Evolutionary conservation across 2,329 filamentous ascomycete species (phyloP), one percentile per base, ranked within the genome.

Genomic region (Hysterium pulicare): DNA sequence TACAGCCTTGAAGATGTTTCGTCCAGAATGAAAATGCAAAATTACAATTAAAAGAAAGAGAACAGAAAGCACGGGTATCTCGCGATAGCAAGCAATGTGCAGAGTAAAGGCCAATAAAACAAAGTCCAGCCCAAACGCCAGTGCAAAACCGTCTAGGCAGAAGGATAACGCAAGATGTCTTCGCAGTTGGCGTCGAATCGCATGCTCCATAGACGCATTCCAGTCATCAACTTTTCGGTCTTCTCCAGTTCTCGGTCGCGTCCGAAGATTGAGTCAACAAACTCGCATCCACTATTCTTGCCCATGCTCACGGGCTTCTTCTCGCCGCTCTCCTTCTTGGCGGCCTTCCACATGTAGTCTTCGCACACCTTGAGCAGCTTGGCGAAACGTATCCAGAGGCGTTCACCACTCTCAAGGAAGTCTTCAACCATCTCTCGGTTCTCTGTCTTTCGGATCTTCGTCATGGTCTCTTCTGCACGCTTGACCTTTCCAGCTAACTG

Each of bases 121-220:
- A 51, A 55, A 45, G 49, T 47, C 45, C 33, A 51, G 47, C 54
- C 36, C 55, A 44, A 53, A 58, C 50, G 52, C 55, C 55, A 50
- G 54, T 47, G 55, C 53, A 48, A 23, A 23, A 41, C 38, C 19
- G 24, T 41, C 38, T 41, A 41, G 21, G 61, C 60, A 42, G 57
- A 57, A 42, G 78, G 76, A 53, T 75, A 66, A 49, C 74, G 73
- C 45, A 97, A 75, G 55, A 97, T 91, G 21, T 91, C 87, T 59
- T 95, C 88, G 71, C 90, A 95, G 75, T 97, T 96, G 67, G 87
- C 88, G 61, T 96, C 90, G 68, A 96, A 98, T 35, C 91, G 86
- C 71, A 94, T 82, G 67, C 87, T 90, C 88, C 91, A 98, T 26
- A 90, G 76, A 38, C 87, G 81, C 61, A 95, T 84, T 50, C 82